These are phyloP conservation scores for Pontederia crassipes DNA, from an alignment of 176 grass and related monocot species.

Conservation along the genomic window DNA sequence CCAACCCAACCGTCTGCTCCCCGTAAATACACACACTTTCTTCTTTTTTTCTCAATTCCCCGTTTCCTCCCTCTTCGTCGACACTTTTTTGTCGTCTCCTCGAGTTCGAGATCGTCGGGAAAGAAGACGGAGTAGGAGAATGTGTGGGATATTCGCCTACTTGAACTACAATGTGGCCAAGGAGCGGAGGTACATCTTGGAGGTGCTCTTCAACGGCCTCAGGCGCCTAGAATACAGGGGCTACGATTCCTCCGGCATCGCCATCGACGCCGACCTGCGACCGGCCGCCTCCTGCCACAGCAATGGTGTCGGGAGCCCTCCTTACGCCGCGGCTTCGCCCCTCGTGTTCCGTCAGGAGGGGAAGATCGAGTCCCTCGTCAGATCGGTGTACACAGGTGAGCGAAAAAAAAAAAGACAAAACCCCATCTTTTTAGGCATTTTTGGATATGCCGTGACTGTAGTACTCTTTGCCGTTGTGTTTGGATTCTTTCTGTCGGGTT, in stretches of 20 bases:
- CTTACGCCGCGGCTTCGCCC: conserved; percentile 27
- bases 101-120: no score
- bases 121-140: conserved; percentile 2
- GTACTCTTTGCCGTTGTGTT: no score
- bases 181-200: conserved; percentile 67
- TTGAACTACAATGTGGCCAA: conserved; percentile 60
- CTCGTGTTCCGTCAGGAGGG: conserved; percentile 91
- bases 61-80: no score
- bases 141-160: conserved; percentile 46
- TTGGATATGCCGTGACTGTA: no score
- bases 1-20: no score
- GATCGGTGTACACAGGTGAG: conserved; percentile 76
- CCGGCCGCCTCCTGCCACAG: not conserved
- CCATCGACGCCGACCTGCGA: conserved; percentile 29
- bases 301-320: not conserved
- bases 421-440: not conserved
- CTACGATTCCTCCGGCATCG: conserved; percentile 58
- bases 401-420: no score
- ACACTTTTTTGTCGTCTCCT: no score
- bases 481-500: no score
- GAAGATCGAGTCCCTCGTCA: conserved; percentile 94
- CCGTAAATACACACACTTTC: no score
- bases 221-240: conserved; percentile 77
- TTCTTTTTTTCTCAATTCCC: no score
- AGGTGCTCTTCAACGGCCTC: conserved; percentile 79